Evolutionary conservation across 2,329 filamentous ascomycete genomes (phyloP).

Genomic region (Plenodomus tracheiphilus): DNA sequence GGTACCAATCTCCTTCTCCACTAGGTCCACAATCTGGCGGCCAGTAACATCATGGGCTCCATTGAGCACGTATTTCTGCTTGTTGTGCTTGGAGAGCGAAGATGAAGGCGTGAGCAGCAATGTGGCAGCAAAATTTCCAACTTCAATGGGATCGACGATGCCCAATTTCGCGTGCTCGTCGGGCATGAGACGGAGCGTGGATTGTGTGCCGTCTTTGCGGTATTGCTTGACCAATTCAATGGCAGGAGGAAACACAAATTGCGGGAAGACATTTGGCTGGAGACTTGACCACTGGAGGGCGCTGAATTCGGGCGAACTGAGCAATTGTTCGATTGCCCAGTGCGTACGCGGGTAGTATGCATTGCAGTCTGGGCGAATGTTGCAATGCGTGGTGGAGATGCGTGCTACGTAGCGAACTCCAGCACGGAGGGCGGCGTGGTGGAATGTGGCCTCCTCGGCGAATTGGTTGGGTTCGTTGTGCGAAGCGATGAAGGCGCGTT

Average conservation of each 20-base stretch:
- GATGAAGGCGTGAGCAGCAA: constrained; percentile 4
- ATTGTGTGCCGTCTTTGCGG: constrained; percentile 8
- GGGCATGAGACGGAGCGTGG: constrained; percentile 3
- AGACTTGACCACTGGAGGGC: constrained; percentile 17
- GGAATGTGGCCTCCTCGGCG: constrained; percentile 22
- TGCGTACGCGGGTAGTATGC: constrained; percentile 20
- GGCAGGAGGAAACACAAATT: constrained; percentile 1
- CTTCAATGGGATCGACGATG: constrained; percentile 18
- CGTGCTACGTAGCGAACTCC: constrained; percentile 21
- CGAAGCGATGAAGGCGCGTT: constrained; percentile 17
- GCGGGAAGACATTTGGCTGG: constrained; percentile 16
- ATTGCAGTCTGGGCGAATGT: constrained; percentile 10
- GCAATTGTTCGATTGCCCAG: constrained; percentile 21
- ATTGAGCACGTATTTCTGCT: no score
- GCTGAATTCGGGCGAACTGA: constrained; percentile 7
- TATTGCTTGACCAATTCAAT: constrained; percentile 8
- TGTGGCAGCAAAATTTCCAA: constrained; percentile 16
- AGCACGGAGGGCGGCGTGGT: constrained; percentile 10
- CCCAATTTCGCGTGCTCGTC: constrained; percentile 5
- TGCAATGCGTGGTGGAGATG: constrained; percentile 18
- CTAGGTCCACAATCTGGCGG: no score
- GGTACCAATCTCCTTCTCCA: no score
- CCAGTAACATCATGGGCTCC: no score
- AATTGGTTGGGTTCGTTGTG: constrained; percentile 23
- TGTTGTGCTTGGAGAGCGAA: no score